phyloP scores from a whole-genome alignment of 305 asterid species.

The Fraxinus paxiana region DNA sequence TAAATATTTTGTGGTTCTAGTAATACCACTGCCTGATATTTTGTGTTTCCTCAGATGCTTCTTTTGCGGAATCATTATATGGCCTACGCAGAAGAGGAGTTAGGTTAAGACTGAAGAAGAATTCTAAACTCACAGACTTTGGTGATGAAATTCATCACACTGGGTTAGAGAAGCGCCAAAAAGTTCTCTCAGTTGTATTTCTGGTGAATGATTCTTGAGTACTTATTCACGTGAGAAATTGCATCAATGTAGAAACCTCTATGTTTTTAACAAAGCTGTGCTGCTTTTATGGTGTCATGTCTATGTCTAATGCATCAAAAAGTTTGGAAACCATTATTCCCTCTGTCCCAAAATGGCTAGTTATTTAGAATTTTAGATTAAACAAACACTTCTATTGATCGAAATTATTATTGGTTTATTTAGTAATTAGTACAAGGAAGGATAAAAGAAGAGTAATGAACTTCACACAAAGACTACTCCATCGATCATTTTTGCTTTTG shows the following conservation, averaged over 20 bases:
- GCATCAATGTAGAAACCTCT: constrained; percentile 3
- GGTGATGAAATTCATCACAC: constrained; percentile 52
- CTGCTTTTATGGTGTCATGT: not conserved
- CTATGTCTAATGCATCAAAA: not conserved
- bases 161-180: constrained; percentile 71
- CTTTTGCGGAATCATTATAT: constrained; percentile 88
- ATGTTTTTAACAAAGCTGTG: constrained; percentile 8
- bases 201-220: constrained; percentile 45
- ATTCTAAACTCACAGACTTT: constrained; percentile 30
- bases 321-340: not conserved
- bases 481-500: not conserved
- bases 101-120: constrained; percentile 45
- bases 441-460: not conserved
- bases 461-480: not conserved
- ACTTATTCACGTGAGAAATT: constrained; percentile 1
- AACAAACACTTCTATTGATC: not conserved
- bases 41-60: constrained; percentile 57
- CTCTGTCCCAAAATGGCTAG: not conserved
- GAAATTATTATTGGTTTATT: not conserved
- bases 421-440: not conserved
- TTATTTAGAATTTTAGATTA: not conserved
- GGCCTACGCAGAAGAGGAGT: constrained; percentile 82
- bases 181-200: constrained; percentile 79
- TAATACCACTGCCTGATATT: constrained; percentile 22
- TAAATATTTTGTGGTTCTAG: constrained; percentile 2